Evolutionary conservation across 768 basidiomycete genomes (phyloP), one percentile per base, ranked within the genome.

Genomic region (Chiua virens): DNA sequence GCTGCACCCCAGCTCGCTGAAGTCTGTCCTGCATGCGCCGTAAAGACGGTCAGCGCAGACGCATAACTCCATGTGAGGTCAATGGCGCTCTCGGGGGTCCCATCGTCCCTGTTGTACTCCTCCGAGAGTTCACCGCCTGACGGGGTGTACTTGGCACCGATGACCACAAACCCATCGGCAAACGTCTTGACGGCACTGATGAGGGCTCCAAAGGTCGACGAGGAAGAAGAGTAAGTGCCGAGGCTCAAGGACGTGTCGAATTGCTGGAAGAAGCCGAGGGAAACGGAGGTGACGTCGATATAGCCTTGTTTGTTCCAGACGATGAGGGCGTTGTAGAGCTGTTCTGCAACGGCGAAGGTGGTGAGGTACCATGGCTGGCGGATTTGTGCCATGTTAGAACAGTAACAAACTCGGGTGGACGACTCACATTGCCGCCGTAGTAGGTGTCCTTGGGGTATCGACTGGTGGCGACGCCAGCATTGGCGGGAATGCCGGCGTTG

Each of bases 31-130:
- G 64, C 70, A n/a, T 81, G 74, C 2, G 85, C 81, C 18, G 75
- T 73, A 57, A 83, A 82, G 9, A 72, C 81, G 0, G 87, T 87
- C 47, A 90, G 66, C 0, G 80, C 77, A 25, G 85, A 74, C 2
- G 88, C 87, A 59, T 89, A 90, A 58, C 81, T 85, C 88, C 87
- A 90, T 0, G 87, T 89, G 49, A 89, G 71, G 62, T 90, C 82
- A 9, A 63, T 66, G 3, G 88, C 88, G 62, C 83, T 84, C 17
- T 79, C 51, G 1, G 79, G 85, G 3, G 66, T 40, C 5, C 88
- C 88, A 21, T 73, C 63, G 48, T 47, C 64, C 57, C 70, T 78
- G 60, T 69, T 66, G 62, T 73, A 89, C 62, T 90, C 86, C 62
- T 90, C 88, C 3, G 86, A 64, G 11, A 89, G 71, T 9, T 70